Evolutionary conservation across 768 basidiomycete species (phyloP).

Genomic region (Mrakia frigida): DNA sequence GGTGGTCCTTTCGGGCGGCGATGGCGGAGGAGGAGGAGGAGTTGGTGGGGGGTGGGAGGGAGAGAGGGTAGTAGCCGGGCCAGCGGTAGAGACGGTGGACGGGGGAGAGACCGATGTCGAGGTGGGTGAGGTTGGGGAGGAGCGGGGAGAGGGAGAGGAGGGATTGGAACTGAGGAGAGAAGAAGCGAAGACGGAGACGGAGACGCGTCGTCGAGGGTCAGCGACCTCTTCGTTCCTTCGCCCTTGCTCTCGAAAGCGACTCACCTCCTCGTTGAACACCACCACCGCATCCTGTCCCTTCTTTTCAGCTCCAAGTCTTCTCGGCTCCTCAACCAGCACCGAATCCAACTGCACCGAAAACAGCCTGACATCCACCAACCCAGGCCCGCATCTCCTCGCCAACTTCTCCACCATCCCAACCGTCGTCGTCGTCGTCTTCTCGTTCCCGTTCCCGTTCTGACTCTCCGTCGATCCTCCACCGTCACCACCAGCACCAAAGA

Average conservation of each 20-base stretch:
- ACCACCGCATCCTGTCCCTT: not conserved
- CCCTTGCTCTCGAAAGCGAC: not conserved
- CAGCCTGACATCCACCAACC: not conserved
- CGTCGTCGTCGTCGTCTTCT: not conserved
- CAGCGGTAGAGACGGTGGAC: not conserved
- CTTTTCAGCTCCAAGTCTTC: not conserved
- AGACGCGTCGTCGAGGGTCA: not conserved
- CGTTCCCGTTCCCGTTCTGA: too few relatives aligned
- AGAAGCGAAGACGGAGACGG: too few relatives aligned
- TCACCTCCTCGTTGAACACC: not conserved
- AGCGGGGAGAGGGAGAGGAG: not conserved
- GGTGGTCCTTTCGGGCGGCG: not conserved
- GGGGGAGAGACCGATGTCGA: slow-evolving; percentile 2
- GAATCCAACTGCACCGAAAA: not conserved
- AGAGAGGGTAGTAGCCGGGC: not conserved
- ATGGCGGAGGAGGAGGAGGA: not conserved
- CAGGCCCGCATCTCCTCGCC: not conserved
- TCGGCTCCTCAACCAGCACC: not conserved
- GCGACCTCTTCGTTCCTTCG: not conserved
- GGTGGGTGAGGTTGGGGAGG: slow-evolving; percentile 1
- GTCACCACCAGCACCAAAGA: not conserved
- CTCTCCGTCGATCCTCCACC: not conserved
- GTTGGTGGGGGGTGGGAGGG: not conserved
- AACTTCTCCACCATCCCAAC: not conserved
- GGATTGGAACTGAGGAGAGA: not conserved